Evolutionary conservation across 140 eudicot species (phyloP), one percentile per base, ranked within the genome.

Genomic region (Flaveria floridana): DNA sequence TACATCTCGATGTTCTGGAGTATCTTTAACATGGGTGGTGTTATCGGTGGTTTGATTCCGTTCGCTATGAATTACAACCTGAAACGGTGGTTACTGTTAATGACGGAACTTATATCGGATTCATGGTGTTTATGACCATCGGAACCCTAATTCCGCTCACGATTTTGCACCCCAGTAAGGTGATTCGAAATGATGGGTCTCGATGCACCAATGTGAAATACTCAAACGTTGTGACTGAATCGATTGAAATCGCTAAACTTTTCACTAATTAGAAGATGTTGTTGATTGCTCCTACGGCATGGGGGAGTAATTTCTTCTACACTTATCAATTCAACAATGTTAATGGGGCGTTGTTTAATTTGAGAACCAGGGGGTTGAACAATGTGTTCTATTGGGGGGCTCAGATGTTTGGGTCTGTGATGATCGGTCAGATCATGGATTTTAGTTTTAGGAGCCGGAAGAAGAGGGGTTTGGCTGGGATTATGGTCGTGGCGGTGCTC

Each of bases 361-460:
- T 95, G 55, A 88, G 99, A 71, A 95, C 99, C 16, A 81, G 96
- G n/a, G 99, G 97, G 14, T 75, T 95, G 52, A 91, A 91, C 76
- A 95, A 95, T 58, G 86, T 95, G 67, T 91, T 95, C 25, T 95
- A 95, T 39, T 95, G 99, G 99, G 99, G 96, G 20, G 99, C 99
- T 0, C 99, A 95, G 73, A 95, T 95, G 99, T 68, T 95, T 18
- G 99, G 99, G 10, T 95, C 99, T 2, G 84, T 88, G 10, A 50
- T 81, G 75, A 82, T 93, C 7, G 98, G 98, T 3, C 76, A 84
- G 50, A 64, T 91, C 30, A 82, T 91, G 97, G 97, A 91, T 76
- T 91, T 84, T 14, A 91, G 95, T 18, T 91, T 86, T 25, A 84
- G 85, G 82, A 88, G 97, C 37, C 71, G 97, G 83, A 90, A 81